A percentile compares a stretch with the other conserved stretches of the same genome.
phyloP scores from a whole-genome alignment of 768 basidiomycete species.

The Stropharia rugosoannulata region DNA sequence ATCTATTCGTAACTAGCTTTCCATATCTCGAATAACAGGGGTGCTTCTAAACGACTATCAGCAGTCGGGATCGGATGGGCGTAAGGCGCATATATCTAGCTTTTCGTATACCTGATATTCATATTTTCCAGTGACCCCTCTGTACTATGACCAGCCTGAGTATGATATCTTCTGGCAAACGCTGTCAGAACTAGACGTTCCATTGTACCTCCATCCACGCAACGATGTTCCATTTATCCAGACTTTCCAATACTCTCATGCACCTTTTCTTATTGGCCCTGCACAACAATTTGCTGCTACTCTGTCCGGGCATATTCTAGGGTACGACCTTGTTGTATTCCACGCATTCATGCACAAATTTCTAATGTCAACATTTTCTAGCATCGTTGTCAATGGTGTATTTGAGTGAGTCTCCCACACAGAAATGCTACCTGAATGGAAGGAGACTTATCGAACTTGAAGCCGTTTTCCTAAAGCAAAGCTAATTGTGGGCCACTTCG shows the following conservation, averaged over 20 bases:
- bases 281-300: slow-evolving; percentile 35
- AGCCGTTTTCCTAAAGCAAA: slow-evolving; percentile 42
- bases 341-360: background rate
- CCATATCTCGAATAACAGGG: background rate
- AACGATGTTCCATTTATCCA: slow-evolving; percentile 25
- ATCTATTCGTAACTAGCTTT: background rate
- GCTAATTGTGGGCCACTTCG: slow-evolving; percentile 42
- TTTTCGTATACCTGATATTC: background rate
- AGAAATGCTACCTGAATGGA: background rate
- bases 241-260: slow-evolving; percentile 25
- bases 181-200: slow-evolving; percentile 36
- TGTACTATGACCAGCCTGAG: slow-evolving; percentile 35
- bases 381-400: slow-evolving; percentile 1
- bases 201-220: slow-evolving; percentile 37
- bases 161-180: slow-evolving; percentile 37
- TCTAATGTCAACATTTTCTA: background rate
- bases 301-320: slow-evolving; percentile 35
- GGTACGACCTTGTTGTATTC: slow-evolving; percentile 19
- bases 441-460: background rate
- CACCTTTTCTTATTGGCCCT: slow-evolving; percentile 31
- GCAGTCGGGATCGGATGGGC: slow-evolving; percentile 37
- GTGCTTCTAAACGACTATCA: slow-evolving; percentile 46
- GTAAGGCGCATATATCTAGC: slow-evolving; percentile 16
- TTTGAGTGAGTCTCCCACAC: background rate
- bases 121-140: slow-evolving; percentile 25